These are phyloP conservation scores for Exophiala calicioides DNA, from an alignment of 2,329 filamentous ascomycete species.

Conservation along the genomic window DNA sequence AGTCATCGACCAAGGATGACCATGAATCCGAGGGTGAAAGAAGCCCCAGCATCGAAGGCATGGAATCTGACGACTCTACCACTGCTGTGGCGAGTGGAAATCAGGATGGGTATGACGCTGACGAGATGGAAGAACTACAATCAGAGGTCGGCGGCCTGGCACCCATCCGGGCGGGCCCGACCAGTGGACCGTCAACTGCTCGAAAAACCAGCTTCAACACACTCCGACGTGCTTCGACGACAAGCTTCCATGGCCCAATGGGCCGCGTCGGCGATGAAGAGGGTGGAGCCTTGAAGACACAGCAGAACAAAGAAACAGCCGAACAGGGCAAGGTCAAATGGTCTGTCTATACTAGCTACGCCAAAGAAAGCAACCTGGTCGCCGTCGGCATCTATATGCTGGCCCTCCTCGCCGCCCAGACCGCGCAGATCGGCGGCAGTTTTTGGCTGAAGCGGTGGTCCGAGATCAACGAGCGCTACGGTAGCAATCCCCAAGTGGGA, in stretches of 20 bases:
- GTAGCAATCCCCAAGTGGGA: slow-evolving; percentile 72
- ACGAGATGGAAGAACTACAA: slow-evolving; percentile 62
- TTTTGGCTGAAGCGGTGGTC: slow-evolving; percentile 96
- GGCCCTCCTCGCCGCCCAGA: slow-evolving; percentile 77
- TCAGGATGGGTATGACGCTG: slow-evolving; percentile 52
- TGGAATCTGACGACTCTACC: slow-evolving; percentile 61
- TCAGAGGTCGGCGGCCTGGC: slow-evolving; percentile 74
- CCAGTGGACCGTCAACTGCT: slow-evolving; percentile 49
- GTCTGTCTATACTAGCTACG: slow-evolving; percentile 91
- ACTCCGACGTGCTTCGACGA: slow-evolving; percentile 84
- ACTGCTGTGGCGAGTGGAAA: slow-evolving; percentile 56
- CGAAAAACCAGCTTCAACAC: slow-evolving; percentile 72
- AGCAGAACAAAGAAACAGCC: slow-evolving; percentile 80
- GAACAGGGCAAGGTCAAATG: slow-evolving; percentile 99
- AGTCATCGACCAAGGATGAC: slow-evolving; percentile 64
- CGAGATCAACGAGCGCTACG: slow-evolving; percentile 69
- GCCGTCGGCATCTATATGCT: slow-evolving; percentile 80
- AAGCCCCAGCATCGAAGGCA: slow-evolving; percentile 43
- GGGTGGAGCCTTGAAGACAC: slow-evolving; percentile 67
- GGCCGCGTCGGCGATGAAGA: slow-evolving; percentile 84
- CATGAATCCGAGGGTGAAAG: slow-evolving; percentile 33
- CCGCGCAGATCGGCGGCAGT: slow-evolving; percentile 76
- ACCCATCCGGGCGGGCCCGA: slow-evolving; percentile 65
- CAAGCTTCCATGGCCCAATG: slow-evolving; percentile 81
- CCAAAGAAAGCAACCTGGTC: slow-evolving; percentile 84